Evolutionary conservation across 257 asterid genomes (phyloP).

Genomic region (Fraxinus pennsylvanica): DNA sequence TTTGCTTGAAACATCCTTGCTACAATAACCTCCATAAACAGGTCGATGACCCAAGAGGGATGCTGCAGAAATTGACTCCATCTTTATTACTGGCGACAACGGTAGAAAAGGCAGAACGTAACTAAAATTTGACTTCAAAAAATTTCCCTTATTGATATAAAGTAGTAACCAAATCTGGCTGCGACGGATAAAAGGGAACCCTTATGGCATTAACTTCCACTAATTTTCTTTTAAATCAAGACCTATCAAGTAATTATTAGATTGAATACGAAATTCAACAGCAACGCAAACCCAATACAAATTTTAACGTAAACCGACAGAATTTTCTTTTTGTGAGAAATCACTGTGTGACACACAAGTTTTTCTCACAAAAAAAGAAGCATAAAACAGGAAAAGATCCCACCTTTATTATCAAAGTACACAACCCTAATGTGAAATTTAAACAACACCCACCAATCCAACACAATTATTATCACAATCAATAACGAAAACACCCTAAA

Average conservation of each 20-base stretch:
- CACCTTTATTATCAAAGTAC: conserved; percentile 47
- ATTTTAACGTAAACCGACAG: background rate
- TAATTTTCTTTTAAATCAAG: conserved; percentile 10
- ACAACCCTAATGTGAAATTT: conserved; percentile 32
- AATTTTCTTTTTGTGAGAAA: conserved; percentile 21
- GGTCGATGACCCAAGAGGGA: conserved; percentile 67
- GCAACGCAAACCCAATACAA: background rate
- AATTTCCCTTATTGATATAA: background rate
- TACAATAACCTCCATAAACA: conserved; percentile 38
- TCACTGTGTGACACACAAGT: conserved; percentile 21
- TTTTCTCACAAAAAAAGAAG: conserved; percentile 26
- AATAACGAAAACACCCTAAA: background rate
- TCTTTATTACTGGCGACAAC: conserved; percentile 33
- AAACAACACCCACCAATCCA: conserved; percentile 33
- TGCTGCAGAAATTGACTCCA: conserved; percentile 73
- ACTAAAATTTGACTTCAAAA: conserved; percentile 22
- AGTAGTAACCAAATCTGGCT: conserved; percentile 15
- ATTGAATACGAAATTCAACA: background rate
- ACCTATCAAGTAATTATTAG: conserved; percentile 3
- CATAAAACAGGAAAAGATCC: conserved; percentile 26
- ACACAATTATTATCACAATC: conserved; percentile 24
- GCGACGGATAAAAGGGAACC: background rate
- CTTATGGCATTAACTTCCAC: background rate
- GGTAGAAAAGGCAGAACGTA: conserved; percentile 24
- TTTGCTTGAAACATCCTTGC: conserved; percentile 43